Conservation (phyloP, 164 flowering plant genomes). For the Vitis rotundifolia region DNA sequence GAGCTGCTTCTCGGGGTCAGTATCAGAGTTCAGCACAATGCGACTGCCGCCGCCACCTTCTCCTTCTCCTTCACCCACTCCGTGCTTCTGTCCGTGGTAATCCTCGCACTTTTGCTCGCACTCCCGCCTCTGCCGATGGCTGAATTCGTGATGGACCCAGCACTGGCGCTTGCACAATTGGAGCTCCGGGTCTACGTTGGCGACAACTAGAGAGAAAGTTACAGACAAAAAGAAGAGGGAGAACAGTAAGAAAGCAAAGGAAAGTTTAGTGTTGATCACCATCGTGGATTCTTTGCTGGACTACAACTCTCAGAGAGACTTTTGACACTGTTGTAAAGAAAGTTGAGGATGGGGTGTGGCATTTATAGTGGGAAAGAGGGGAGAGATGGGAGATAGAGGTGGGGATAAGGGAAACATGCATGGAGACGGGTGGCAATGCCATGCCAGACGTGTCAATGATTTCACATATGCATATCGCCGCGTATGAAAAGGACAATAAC, state of each 20-base stretch:
- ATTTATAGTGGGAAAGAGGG: background rate
- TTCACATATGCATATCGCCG: background rate
- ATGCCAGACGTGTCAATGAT: too few species aligned
- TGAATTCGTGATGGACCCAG: constrained; percentile 22
- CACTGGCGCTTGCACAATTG: constrained; percentile 45
- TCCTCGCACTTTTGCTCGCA: constrained; percentile 31
- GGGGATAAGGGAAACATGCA: constrained; percentile 14
- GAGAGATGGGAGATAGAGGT: background rate
- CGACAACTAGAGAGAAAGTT: constrained; percentile 1
- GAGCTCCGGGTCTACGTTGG: constrained; percentile 36
- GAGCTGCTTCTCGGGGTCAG: background rate
- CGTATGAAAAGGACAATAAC: background rate
- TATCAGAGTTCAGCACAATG: too few species aligned
- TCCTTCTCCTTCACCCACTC: background rate
- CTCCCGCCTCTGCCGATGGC: constrained; percentile 7
- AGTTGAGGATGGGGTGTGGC: background rate
- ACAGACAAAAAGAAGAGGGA: background rate
- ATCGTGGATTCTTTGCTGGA: background rate
- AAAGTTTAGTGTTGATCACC: constrained; percentile 5
- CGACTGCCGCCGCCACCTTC: background rate
- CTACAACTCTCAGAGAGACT: background rate
- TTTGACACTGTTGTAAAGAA: background rate
- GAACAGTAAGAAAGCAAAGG: background rate
- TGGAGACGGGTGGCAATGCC: constrained; percentile 19
- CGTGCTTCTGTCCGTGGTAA: constrained; percentile 26